phyloP scores from a whole-genome alignment of 768 basidiomycete species.

The Pilatotrama ljubarskyi region DNA sequence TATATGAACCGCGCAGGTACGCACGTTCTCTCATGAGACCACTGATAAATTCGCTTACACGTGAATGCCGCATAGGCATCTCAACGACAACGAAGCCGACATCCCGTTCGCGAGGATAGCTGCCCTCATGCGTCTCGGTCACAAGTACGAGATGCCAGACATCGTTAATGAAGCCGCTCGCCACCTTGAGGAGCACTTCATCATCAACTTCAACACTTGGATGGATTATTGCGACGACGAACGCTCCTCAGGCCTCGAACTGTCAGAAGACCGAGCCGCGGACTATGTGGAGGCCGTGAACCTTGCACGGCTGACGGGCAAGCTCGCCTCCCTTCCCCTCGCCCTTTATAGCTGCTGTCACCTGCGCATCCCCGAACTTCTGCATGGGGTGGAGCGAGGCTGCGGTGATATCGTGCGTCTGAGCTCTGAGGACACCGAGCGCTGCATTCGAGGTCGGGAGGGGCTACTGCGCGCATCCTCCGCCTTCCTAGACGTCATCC shows the following conservation, averaged over 20 bases:
- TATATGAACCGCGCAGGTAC: constrained; percentile 1
- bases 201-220: background rate
- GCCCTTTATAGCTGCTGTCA: constrained; percentile 2
- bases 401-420: too few species aligned
- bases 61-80: background rate
- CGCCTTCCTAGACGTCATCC: too few species aligned
- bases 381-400: too few species aligned
- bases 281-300: background rate
- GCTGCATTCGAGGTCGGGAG: too few species aligned
- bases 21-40: too few species aligned
- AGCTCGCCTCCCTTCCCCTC: background rate
- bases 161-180: background rate
- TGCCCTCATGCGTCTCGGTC: constrained; percentile 1
- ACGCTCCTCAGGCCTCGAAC: background rate
- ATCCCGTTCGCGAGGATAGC: background rate
- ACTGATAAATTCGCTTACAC: background rate
- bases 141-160: constrained; percentile 6
- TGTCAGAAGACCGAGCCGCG: background rate
- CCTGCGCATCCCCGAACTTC: too few species aligned
- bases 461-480: too few species aligned
- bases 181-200: background rate
- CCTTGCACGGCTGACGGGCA: background rate
- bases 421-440: too few species aligned
- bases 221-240: background rate
- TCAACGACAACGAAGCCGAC: background rate